These are phyloP conservation scores for Cyclotella kingstonii DNA, from an alignment of 108 stramenopile genomes.

Conservation along the genomic window DNA sequence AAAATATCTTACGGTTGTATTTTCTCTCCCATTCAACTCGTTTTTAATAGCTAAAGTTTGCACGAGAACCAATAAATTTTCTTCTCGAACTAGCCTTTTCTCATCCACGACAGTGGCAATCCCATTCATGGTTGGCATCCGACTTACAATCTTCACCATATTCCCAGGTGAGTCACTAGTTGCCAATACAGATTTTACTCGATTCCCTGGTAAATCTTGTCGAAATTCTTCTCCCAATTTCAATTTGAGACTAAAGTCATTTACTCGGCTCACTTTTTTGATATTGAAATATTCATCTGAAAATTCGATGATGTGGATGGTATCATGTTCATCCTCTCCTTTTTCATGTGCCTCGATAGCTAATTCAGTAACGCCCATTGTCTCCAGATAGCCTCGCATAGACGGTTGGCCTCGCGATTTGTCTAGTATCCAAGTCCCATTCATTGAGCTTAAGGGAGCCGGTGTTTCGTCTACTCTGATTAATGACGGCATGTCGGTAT, in stretches of 20 bases:
- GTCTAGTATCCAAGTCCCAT: constrained; percentile 81
- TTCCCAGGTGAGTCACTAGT: constrained; percentile 56
- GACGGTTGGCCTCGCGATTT: constrained; percentile 61
- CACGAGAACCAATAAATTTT: constrained; percentile 46
- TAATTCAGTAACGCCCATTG: constrained; percentile 72
- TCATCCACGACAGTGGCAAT: constrained; percentile 70
- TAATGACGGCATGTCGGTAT: too few species aligned
- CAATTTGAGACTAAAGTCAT: constrained; percentile 70
- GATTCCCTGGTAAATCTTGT: constrained; percentile 58
- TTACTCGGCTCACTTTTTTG: constrained; percentile 76
- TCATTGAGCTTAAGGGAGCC: constrained; percentile 45
- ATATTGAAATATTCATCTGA: constrained; percentile 47
- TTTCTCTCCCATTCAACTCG: constrained; percentile 53
- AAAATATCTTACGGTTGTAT: constrained; percentile 74
- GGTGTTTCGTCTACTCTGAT: too few species aligned
- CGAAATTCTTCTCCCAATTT: constrained; percentile 54
- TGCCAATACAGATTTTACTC: constrained; percentile 69
- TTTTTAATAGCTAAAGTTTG: constrained; percentile 75
- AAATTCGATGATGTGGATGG: constrained; percentile 63
- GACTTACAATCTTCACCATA: constrained; percentile 56
- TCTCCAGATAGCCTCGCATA: constrained; percentile 80
- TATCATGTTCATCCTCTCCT: constrained; percentile 76
- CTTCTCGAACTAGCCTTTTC: constrained; percentile 61
- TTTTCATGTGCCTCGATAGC: constrained; percentile 88
- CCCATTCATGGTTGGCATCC: constrained; percentile 81